phyloP scores from a whole-genome alignment of 768 basidiomycete species.

The Leccinum longicurvipes region DNA sequence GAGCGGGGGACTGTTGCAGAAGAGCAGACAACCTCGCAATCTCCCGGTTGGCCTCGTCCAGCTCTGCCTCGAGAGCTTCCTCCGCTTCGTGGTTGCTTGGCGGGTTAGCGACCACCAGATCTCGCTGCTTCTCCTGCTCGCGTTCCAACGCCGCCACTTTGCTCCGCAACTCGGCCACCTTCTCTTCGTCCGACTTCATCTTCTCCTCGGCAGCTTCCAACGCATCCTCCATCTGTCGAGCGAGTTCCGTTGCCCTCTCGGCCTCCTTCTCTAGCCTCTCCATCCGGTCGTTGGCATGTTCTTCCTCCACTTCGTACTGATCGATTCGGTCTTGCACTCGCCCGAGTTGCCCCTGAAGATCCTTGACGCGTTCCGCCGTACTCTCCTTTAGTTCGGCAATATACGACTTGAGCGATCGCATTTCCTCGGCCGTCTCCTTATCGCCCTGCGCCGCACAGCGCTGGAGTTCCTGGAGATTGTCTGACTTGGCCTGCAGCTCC shows the following conservation, averaged over 20 bases:
- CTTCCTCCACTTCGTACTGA: constrained; percentile 42
- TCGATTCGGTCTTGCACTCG: constrained; percentile 44
- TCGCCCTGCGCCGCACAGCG: constrained; percentile 25
- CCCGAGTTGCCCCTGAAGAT: constrained; percentile 54
- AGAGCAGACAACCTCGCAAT: constrained; percentile 66
- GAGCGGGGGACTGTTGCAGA: constrained; percentile 68
- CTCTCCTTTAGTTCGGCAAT: constrained; percentile 60
- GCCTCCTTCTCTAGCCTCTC: constrained; percentile 52
- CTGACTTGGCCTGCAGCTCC: constrained; percentile 40
- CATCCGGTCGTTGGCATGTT: constrained; percentile 46
- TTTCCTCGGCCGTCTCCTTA: constrained; percentile 28
- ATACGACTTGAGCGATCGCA: constrained; percentile 45
- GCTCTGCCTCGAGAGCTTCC: constrained; percentile 65
- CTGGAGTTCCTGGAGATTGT: constrained; percentile 23
- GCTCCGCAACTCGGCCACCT: constrained; percentile 46
- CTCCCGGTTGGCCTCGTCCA: constrained; percentile 74
- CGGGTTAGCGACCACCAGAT: constrained; percentile 18
- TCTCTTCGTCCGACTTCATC: constrained; percentile 60
- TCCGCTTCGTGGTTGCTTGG: constrained; percentile 51
- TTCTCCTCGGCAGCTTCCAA: constrained; percentile 71
- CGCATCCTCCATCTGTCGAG: constrained; percentile 70
- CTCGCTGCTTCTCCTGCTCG: constrained; percentile 42
- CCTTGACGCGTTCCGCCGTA: constrained; percentile 47
- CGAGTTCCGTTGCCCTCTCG: constrained; percentile 52
- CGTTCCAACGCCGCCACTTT: constrained; percentile 57